phyloP scores from a whole-genome alignment of 208 protist genomes.

The Angomonas deanei region DNA sequence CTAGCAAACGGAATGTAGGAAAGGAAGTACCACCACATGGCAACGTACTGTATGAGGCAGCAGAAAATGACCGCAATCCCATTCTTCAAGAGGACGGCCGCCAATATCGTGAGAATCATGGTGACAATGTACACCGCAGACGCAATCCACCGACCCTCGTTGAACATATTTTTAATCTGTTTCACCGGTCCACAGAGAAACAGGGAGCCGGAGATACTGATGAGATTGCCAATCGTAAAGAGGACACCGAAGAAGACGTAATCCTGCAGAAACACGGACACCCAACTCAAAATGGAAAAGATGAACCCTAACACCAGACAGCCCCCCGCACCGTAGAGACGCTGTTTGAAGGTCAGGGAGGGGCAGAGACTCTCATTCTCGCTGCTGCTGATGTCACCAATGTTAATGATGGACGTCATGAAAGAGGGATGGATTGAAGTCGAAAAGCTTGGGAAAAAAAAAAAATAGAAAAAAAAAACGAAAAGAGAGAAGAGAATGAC shows the following conservation, averaged over 20 bases:
- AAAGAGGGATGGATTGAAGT: background rate
- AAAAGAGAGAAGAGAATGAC: background rate
- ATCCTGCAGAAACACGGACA: slow-evolving; percentile 53
- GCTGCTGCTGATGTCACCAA: background rate
- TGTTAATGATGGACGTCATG: background rate
- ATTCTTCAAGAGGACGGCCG: slow-evolving; percentile 46
- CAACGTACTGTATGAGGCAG: slow-evolving; percentile 58
- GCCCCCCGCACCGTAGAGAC: slow-evolving; percentile 49
- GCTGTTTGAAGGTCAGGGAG: slow-evolving; percentile 66
- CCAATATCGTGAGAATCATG: slow-evolving; percentile 67
- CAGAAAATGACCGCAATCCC: slow-evolving; percentile 51
- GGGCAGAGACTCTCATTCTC: slow-evolving; percentile 65
- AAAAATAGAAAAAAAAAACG: slow-evolving; percentile 1
- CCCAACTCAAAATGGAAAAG: slow-evolving; percentile 57
- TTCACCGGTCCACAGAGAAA: slow-evolving; percentile 75
- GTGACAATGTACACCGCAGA: slow-evolving; percentile 64
- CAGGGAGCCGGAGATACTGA: slow-evolving; percentile 44
- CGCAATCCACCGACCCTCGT: slow-evolving; percentile 67
- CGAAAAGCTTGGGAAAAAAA: background rate
- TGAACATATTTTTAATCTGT: slow-evolving; percentile 83
- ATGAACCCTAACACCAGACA: slow-evolving; percentile 49
- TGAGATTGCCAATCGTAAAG: slow-evolving; percentile 62
- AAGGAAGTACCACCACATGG: slow-evolving; percentile 84
- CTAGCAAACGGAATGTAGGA: slow-evolving; percentile 85
- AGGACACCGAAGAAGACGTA: slow-evolving; percentile 71